A percentile compares a stretch with the other conserved stretches of the same genome.
Evolutionary conservation across 371 early-diverging fungal species (phyloP).

Genomic region (Haplosporangium sp.): DNA sequence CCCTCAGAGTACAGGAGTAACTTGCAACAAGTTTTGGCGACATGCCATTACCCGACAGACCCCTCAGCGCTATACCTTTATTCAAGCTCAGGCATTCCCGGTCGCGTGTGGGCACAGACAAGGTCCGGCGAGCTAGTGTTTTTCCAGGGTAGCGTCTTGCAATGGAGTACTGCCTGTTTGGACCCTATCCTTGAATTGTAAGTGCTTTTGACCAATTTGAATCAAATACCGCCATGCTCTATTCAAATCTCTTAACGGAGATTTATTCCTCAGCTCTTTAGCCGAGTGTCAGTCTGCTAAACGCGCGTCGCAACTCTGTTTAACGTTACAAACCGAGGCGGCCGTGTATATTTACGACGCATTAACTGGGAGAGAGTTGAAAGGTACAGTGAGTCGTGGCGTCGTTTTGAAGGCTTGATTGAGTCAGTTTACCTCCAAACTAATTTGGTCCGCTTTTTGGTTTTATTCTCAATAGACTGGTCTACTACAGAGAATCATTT

Average conservation of each 20-base stretch:
- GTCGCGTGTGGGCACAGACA: slow-evolving; percentile 24
- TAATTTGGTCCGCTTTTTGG: neutral
- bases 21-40: neutral
- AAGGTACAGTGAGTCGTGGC: neutral
- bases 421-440: neutral
- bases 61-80: neutral
- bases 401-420: neutral
- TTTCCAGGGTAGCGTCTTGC: slow-evolving; percentile 17
- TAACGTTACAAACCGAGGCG: slow-evolving; percentile 8
- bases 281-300: slow-evolving; percentile 14
- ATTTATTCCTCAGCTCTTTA: neutral
- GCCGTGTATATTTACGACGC: slow-evolving; percentile 12
- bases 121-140: slow-evolving; percentile 18
- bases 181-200: slow-evolving; percentile 2
- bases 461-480: slow-evolving; percentile 15
- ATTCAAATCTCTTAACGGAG: neutral
- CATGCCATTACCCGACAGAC: neutral
- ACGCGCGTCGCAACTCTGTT: neutral
- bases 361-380: slow-evolving; percentile 8
- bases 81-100: neutral
- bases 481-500: neutral
- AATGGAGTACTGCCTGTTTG: slow-evolving; percentile 17
- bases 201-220: neutral
- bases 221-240: neutral
- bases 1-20: slow-evolving; percentile 16